Evolutionary conservation across 2,329 filamentous ascomycete species (phyloP), one percentile per base, ranked within the genome.

Genomic region (Alternaria sp.): DNA sequence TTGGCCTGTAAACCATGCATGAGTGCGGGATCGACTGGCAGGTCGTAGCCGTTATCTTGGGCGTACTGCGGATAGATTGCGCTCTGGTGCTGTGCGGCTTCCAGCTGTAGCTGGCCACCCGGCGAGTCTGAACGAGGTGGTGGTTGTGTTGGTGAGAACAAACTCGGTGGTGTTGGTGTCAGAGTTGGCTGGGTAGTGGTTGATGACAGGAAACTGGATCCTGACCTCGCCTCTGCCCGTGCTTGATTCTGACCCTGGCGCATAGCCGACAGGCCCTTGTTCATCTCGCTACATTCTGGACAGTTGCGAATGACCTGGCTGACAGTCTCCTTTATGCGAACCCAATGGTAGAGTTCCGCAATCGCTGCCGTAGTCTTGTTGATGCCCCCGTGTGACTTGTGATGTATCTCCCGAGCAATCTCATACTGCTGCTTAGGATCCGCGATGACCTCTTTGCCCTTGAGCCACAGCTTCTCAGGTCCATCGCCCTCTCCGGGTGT

Each of bases 361-460:
- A 99, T 97, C 19, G 90, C 91, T 19, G 95, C 94, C 1, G 95
- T 98, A 0, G 95, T 98, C 83, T 97, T 97, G 85, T 99, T 99
- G 85, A 98, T 98, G 55, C 96, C 96, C 7, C 91, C 93, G 77
- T 99, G 96, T 45, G 90, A 86, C 61, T 85, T 81, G 57, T 89
- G 85, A 80, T 99, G 96, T 40, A 94, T 86, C 61, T 86, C 85
- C 49, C 91, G 86, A 12, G 94, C 93, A 72, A 98, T 96, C 63
- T 96, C 92, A 79, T 96, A 96, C 83, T 99, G 96, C 68, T 89
- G 88, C 73, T 91, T 89, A 12, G 93, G 93, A 79, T 97, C 94
- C 25, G 92, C 91, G 65, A 99, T 92, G 63, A 99, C 95, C 82
- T 98, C 95, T 81, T 98, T 98, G 77, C 95, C 95, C 81, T 97